Base-by-base conservation (phyloP, 352 stramenopile species). In the Globisporangium camurandrum region DNA sequence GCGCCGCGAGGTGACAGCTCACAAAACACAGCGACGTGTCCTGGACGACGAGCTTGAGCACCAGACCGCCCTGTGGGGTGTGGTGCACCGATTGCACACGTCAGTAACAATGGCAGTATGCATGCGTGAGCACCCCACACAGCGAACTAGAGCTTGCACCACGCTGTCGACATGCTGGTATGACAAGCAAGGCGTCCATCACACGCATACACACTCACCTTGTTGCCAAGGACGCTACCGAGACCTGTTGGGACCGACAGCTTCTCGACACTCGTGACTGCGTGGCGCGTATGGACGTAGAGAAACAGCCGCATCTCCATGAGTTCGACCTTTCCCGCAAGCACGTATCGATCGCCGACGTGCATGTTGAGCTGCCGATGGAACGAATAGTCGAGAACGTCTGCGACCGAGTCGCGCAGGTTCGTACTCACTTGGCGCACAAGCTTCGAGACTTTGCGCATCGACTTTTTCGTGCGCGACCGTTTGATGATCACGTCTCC, bases 1-100 rank as follows among this genome's bases (percentile, higher is more conserved):
- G 84, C 1, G 83, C 84, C 0, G 83, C 83, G 19, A 95, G 57
- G 48, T 95, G 84, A 49, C 79, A 92, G 64, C 82, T 93, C 46
- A 86, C 77, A 54, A 93, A 95, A 61, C 80, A 90, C 14, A 95
- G 59, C 8, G 79, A 88, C 4, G 79, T 87, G 54, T 86, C 78
- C 50, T 79, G 66, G n/a, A 95, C 52, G 12, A 80, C 63, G 27
- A 78, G 67, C 58, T 90, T 93, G 57, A 89, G 64, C 16, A 88
- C 57, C n/a, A 89, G 62, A 1, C 78, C 84, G 22, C 84, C 84
- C 79, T 93, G 30, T 12, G 30, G 8, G 45, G 11, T n/a, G n/a
- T n/a, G n/a, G n/a, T n/a, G n/a, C n/a, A n/a, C n/a, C n/a, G n/a
- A n/a, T n/a, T n/a, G n/a, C n/a, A n/a, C n/a, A n/a, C n/a, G n/a